Conservation (phyloP, 768 basidiomycete species). For the Gelatoporia subvermispora region DNA sequence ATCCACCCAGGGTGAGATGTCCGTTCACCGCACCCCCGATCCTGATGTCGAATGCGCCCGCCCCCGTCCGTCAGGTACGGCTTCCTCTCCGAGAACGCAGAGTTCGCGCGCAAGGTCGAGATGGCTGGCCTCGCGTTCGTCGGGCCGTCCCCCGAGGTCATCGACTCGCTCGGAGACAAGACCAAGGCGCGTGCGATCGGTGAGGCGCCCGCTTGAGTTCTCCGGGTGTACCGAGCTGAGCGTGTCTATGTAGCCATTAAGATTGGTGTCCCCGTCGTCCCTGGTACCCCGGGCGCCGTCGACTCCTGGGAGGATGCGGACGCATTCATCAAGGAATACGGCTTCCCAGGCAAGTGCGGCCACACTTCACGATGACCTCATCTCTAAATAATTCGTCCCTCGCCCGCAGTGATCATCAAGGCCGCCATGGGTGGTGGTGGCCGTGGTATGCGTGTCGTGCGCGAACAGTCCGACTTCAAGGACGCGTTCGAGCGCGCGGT, state of each 20-base stretch:
- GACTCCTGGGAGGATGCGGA: constrained; percentile 72
- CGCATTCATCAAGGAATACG: constrained; percentile 90
- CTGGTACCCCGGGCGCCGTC: constrained; percentile 96
- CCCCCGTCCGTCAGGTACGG: constrained; percentile 62
- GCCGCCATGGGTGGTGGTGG: constrained; percentile 99
- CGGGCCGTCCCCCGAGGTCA: constrained; percentile 92
- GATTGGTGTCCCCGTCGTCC: constrained; percentile 92
- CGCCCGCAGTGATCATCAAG: constrained; percentile 86
- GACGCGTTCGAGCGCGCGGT: constrained; percentile 87
- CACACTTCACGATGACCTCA: too few relatives aligned
- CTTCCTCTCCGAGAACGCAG: constrained; percentile 95
- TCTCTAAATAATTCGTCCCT: too few relatives aligned
- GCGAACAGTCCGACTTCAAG: constrained; percentile 89
- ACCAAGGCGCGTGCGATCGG: constrained; percentile 92
- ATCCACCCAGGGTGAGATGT: constrained; percentile 87
- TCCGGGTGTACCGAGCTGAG: constrained; percentile 2
- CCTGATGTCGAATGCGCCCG: constrained; percentile 5
- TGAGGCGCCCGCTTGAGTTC: constrained; percentile 28
- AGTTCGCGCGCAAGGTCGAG: constrained; percentile 96
- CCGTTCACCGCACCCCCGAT: neutral
- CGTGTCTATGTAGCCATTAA: constrained; percentile 58
- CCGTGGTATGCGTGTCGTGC: constrained; percentile 98
- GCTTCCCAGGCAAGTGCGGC: constrained; percentile 70
- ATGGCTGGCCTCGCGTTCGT: constrained; percentile 96
- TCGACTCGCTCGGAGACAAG: constrained; percentile 97